phyloP scores from a whole-genome alignment of 1,284 basidiomycete species.

The Pterulicium gracile region DNA sequence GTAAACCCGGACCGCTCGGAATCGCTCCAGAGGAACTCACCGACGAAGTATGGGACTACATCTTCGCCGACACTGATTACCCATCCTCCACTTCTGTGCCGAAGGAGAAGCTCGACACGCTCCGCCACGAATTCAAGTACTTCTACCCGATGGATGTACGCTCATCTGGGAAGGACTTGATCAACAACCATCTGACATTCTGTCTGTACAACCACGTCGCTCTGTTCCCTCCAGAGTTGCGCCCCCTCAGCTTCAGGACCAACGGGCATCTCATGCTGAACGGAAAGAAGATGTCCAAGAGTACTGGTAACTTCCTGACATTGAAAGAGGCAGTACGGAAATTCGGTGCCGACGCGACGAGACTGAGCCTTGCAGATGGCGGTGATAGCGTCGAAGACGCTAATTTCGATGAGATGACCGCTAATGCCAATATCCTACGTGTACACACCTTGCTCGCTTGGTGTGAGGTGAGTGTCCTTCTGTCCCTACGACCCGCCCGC shows the following conservation, averaged over 20 bases:
- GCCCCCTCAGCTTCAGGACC: constrained; percentile 86
- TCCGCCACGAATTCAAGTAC: constrained; percentile 92
- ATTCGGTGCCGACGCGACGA: constrained; percentile 89
- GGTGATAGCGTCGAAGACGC: constrained; percentile 97
- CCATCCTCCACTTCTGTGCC: constrained; percentile 59
- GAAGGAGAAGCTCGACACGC: constrained; percentile 69
- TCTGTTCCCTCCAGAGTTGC: constrained; percentile 89
- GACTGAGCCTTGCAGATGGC: constrained; percentile 90
- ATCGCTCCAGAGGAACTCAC: constrained; percentile 90
- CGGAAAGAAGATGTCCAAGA: constrained; percentile 99
- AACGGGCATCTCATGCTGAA: constrained; percentile 98
- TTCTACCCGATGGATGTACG: constrained; percentile 99
- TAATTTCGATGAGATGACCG: constrained; percentile 98
- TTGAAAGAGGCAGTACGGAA: constrained; percentile 71
- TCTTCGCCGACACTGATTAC: constrained; percentile 74
- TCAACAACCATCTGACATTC: constrained; percentile 96
- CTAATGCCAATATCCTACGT: constrained; percentile 94
- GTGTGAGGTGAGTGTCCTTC: constrained; percentile 62
- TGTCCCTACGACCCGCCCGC: background rate
- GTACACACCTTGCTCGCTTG: constrained; percentile 87
- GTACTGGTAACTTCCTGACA: constrained; percentile 84
- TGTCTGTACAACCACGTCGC: constrained; percentile 92
- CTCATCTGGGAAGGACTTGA: constrained; percentile 97
- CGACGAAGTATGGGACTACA: constrained; percentile 95
- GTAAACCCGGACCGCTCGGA: constrained; percentile 72